Conservation (phyloP, 139 green algal genomes). For the Mesostigma viride region DNA sequence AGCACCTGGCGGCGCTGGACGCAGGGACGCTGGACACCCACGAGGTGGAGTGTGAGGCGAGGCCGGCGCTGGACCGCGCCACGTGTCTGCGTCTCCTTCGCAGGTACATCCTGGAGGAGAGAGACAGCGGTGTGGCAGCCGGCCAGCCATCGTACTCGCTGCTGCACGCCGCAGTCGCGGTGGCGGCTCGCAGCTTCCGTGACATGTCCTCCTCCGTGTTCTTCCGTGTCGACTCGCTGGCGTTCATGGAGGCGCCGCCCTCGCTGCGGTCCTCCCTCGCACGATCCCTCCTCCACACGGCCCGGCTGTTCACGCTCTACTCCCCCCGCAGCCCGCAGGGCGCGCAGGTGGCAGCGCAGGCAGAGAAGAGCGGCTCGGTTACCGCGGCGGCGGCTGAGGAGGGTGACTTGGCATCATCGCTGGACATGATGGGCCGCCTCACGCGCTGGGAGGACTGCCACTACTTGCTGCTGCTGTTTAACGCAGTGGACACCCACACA, state of each 20-base stretch:
- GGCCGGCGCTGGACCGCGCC: background rate
- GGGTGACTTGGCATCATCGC: too few species aligned
- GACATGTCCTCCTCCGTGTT: background rate
- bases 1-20: background rate
- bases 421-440: constrained; percentile 10
- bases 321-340: too few species aligned
- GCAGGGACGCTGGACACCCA: background rate
- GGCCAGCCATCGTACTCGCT: background rate
- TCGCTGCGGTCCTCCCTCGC: background rate
- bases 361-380: too few species aligned
- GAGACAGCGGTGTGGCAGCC: too few species aligned
- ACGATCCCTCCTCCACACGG: background rate
- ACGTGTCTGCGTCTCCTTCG: background rate
- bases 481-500: background rate
- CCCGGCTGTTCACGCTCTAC: background rate
- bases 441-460: constrained; percentile 25
- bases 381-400: too few species aligned
- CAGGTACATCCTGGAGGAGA: background rate
- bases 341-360: too few species aligned
- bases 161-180: background rate
- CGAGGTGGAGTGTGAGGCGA: background rate
- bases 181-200: background rate
- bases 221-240: background rate
- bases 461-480: constrained; percentile 29
- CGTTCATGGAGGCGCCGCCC: background rate